Base-by-base conservation (phyloP, 2,329 filamentous ascomycete genomes). In the Alternaria brassicae region DNA sequence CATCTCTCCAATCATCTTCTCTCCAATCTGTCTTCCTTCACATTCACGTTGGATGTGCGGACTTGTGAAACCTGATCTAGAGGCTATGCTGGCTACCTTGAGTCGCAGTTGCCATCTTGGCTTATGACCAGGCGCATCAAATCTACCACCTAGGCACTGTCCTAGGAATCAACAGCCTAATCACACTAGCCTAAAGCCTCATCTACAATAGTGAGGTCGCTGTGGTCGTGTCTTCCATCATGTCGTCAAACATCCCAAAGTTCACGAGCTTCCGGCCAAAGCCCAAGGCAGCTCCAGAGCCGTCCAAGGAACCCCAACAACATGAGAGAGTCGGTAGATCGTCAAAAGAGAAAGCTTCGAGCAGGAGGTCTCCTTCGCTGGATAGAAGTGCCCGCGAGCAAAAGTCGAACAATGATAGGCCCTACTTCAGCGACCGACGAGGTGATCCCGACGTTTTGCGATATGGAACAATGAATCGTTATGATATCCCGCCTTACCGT, bases 401-500 rank as follows among this genome's bases (percentile, higher is more conserved):
- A 15, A 42, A 60, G n/a, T 32, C 39, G 0, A 12, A 34, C 12
- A 42, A 60, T 23, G 61, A 56, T 6, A 69, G 65, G 25, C 8
- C 48, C 8, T 75, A 69, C 47, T 70, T 71, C 48, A 72, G 69
- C 51, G 94, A 98, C 77, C 86, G 82, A 40, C 88, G 87, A 70
- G 93, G 94, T 0, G 94, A 98, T 70, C 81, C 84, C 4, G 84
- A 92, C 47, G 92, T 95, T 65, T 77, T 90, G 42, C 84, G 85
- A 25, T 97, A 93, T 74, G 91, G 91, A 2, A 85, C 86, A 27
- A 83, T 91, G 37, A 88, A 97, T 73, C 86, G 86, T 34, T 91
- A 90, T 64, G 85, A 84, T 53, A 79, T 96, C 10, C 92, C 93
- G 0, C 70, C 78, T 2, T 97, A 96, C 72, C 84, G 84, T 61